phyloP scores from a whole-genome alignment of 2,329 filamentous ascomycete species.

The Exophiala aquamarina region DNA sequence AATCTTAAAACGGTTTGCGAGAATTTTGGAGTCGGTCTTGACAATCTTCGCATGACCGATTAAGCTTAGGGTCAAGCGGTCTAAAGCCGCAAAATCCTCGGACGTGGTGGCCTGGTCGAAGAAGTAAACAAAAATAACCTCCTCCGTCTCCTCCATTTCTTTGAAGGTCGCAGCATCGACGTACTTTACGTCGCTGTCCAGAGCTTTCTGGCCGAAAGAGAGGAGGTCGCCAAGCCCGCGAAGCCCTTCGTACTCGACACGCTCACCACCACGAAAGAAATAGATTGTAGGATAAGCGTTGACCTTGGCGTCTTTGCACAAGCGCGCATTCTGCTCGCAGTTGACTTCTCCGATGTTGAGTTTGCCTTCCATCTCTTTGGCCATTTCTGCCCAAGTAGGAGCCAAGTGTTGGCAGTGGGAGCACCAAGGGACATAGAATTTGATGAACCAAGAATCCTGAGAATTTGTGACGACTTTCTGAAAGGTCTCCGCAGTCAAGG shows the following conservation, averaged over 20 bases:
- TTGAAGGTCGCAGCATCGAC: constrained; percentile 76
- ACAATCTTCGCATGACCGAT: constrained; percentile 91
- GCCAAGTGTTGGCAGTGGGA: constrained; percentile 91
- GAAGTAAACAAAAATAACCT: constrained; percentile 96
- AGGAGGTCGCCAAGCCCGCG: constrained; percentile 89
- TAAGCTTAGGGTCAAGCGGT: constrained; percentile 80
- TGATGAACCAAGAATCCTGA: constrained; percentile 94
- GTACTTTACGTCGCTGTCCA: constrained; percentile 76
- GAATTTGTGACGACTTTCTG: constrained; percentile 81
- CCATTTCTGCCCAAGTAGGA: constrained; percentile 84
- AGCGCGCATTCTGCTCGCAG: constrained; percentile 77
- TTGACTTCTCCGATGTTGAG: constrained; percentile 96
- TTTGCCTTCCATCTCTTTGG: constrained; percentile 83
- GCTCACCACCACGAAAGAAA: constrained; percentile 89
- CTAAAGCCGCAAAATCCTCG: constrained; percentile 87
- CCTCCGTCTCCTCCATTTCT: constrained; percentile 84
- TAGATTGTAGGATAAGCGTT: constrained; percentile 83
- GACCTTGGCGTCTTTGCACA: constrained; percentile 90
- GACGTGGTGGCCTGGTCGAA: constrained; percentile 92
- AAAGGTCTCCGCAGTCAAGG: constrained; percentile 81
- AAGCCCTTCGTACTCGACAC: constrained; percentile 88
- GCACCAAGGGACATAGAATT: constrained; percentile 98
- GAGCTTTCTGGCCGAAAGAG: constrained; percentile 80
- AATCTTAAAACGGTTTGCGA: constrained; percentile 87
- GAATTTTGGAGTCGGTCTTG: constrained; percentile 76